Base-by-base conservation (phyloP, 2,329 filamentous ascomycete species). In the Leptographium lundbergii region DNA sequence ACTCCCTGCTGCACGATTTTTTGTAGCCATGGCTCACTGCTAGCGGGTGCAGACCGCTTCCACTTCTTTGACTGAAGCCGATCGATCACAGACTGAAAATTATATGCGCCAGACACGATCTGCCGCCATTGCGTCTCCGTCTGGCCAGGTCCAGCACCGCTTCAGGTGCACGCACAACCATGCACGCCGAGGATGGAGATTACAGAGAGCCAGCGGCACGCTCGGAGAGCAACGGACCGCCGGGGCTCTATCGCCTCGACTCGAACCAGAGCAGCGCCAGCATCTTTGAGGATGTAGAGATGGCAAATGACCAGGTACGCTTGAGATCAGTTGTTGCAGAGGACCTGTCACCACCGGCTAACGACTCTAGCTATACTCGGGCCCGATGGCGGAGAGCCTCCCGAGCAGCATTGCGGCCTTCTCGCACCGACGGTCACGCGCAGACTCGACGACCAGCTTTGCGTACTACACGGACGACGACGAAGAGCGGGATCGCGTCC, bases 281-380 rank as follows among this genome's bases (percentile, higher is more conserved):
- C 72, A 86, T 96, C 65, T 86, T 96, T 66, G 90, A 90, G 65
- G 90, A 96, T 72, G 91, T 97, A n/a, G 92, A 96, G 71, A 97
- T 99, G 94, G 92, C 94, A 24, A 90, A 95, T 57, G 89, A 96
- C 70, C 92, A 97, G 81, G 89, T 94, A 69, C 57, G 73, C 39
- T 60, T 22, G 2, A 22, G 17, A 14, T 2, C 22, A 25, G 17
- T 27, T 9, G 17, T 24, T 13, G 14, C 24, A 29, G 29, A 3
- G 24, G 14, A 17, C 3, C 25, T n/a, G 27, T 17, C n/a, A 11
- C n/a, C 9, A 22, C 7, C n/a, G 27, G 50, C 52, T 61, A 27
- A 39, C 48, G 17, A 27, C 24, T 54, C n/a, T 61, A 84, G 80
- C 81, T 95, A 54, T 99, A 92, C 73, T 87, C 92, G 27, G 94